These are phyloP conservation scores for Colletotrichum endophyticum DNA, from an alignment of 2,329 filamentous ascomycete species.

Conservation along the genomic window DNA sequence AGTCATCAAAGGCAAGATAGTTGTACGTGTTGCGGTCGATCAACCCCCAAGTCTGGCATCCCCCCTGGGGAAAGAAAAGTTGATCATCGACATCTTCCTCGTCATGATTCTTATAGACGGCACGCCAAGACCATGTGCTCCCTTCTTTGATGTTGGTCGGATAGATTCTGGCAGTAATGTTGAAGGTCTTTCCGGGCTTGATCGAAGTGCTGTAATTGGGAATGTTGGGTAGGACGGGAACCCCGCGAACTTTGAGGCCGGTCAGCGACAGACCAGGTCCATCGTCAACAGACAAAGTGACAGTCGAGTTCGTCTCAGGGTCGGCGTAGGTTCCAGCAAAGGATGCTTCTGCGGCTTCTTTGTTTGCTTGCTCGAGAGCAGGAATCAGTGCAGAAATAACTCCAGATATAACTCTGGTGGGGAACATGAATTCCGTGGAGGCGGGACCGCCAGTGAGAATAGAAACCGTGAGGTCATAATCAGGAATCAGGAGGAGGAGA, in stretches of 20 bases:
- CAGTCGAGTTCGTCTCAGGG: slow-evolving; percentile 40
- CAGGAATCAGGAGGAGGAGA: slow-evolving; percentile 38
- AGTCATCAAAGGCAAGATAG: slow-evolving; percentile 33
- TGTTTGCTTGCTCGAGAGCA: slow-evolving; percentile 46
- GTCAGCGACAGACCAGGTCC: slow-evolving; percentile 44
- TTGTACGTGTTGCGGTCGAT: slow-evolving; percentile 38
- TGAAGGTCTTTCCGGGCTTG: neutral
- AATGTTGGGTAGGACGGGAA: slow-evolving; percentile 42
- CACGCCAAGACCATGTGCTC: slow-evolving; percentile 33
- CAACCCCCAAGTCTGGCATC: slow-evolving; percentile 36
- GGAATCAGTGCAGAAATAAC: slow-evolving; percentile 41
- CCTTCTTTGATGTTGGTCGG: slow-evolving; percentile 2
- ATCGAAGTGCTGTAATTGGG: slow-evolving; percentile 24
- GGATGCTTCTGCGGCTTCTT: slow-evolving; percentile 34
- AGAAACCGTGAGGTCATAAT: slow-evolving; percentile 38
- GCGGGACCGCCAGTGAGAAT: slow-evolving; percentile 40
- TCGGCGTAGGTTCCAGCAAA: slow-evolving; percentile 45
- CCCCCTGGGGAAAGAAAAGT: slow-evolving; percentile 31
- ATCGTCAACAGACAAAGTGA: slow-evolving; percentile 42
- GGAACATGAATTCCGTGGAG: slow-evolving; percentile 15
- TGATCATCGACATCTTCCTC: slow-evolving; percentile 23
- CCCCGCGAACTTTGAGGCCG: slow-evolving; percentile 43
- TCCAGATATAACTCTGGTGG: slow-evolving; percentile 25
- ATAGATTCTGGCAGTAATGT: slow-evolving; percentile 5
- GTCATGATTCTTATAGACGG: slow-evolving; percentile 30